Conservation (phyloP, 371 early-diverging fungal genomes). For the Mortierella sp. region DNA sequence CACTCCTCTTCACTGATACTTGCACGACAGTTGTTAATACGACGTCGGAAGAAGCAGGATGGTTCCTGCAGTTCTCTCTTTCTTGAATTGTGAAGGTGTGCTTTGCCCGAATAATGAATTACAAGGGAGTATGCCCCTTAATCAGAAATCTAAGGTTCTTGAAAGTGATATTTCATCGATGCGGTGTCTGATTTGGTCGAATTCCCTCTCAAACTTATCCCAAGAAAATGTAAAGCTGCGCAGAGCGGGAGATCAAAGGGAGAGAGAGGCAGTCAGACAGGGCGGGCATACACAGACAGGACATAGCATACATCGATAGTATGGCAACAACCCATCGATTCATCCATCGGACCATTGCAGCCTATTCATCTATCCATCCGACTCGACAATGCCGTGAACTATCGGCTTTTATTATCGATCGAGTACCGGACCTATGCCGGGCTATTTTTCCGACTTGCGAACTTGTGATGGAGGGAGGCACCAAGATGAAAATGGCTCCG, state of each 20-base stretch:
- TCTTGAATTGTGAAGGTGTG: too few relatives aligned
- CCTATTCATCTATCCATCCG: constrained; percentile 1
- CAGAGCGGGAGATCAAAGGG: constrained; percentile 1
- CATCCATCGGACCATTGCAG: constrained; percentile 25
- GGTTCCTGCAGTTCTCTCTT: too few relatives aligned
- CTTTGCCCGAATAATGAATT: too few relatives aligned
- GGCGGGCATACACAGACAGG: too few relatives aligned
- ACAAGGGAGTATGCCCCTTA: not conserved
- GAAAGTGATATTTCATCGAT: constrained; percentile 2
- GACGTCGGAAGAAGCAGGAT: too few relatives aligned
- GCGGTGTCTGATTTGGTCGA: not conserved
- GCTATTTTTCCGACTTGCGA: not conserved
- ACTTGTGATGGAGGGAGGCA: too few relatives aligned
- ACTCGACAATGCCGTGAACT: not conserved
- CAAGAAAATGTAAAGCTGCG: constrained; percentile 38
- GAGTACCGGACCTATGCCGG: not conserved
- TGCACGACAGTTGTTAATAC: too few relatives aligned
- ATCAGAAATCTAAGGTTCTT: not conserved
- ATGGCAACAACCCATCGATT: constrained; percentile 22
- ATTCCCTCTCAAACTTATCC: constrained; percentile 53
- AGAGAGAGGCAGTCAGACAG: not conserved
- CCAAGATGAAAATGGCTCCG: too few relatives aligned
- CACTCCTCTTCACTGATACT: too few relatives aligned
- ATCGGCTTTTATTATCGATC: not conserved
- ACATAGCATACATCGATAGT: constrained; percentile 5